Conservation (phyloP, 176 grass and related monocot species). For the Bothriochloa decipiens region DNA sequence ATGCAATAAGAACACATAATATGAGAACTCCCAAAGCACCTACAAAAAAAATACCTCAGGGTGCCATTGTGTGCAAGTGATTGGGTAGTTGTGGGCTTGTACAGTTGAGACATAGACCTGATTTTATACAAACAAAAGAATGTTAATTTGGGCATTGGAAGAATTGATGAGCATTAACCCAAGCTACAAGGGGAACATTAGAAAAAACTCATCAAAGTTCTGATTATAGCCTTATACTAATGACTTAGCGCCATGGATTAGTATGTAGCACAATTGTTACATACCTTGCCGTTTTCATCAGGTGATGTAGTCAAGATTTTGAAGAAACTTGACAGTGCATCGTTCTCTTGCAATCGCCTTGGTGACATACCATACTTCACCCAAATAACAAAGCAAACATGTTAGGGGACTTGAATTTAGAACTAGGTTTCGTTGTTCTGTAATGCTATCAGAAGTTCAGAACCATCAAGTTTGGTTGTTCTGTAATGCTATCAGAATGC, state of each 20-base stretch:
- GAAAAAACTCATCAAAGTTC: background rate
- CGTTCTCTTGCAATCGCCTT: slow-evolving; percentile 52
- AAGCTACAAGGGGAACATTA: background rate
- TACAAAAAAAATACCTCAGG: slow-evolving; percentile 68
- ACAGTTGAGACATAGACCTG: slow-evolving; percentile 86
- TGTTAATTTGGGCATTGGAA: slow-evolving; percentile 7
- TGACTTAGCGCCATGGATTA: background rate
- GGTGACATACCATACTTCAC: slow-evolving; percentile 82
- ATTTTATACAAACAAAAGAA: slow-evolving; percentile 6
- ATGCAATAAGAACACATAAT: background rate
- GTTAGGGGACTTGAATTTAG: slow-evolving; percentile 14
- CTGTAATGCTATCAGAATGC: too few relatives aligned
- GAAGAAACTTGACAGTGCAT: slow-evolving; percentile 78
- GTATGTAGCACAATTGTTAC: background rate
- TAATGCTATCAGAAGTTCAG: too few relatives aligned
- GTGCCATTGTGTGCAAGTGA: slow-evolving; percentile 91
- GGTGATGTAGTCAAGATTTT: slow-evolving; percentile 81
- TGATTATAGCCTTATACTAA: background rate
- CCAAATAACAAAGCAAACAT: slow-evolving; percentile 38
- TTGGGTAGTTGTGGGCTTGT: slow-evolving; percentile 79
- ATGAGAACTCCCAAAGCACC: background rate
- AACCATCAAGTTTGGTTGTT: too few relatives aligned
- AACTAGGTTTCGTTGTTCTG: too few relatives aligned
- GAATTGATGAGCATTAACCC: background rate
- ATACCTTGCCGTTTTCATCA: slow-evolving; percentile 81